Conservation (phyloP, 2,329 filamentous ascomycete genomes). For the Cladosporium sp. region DNA sequence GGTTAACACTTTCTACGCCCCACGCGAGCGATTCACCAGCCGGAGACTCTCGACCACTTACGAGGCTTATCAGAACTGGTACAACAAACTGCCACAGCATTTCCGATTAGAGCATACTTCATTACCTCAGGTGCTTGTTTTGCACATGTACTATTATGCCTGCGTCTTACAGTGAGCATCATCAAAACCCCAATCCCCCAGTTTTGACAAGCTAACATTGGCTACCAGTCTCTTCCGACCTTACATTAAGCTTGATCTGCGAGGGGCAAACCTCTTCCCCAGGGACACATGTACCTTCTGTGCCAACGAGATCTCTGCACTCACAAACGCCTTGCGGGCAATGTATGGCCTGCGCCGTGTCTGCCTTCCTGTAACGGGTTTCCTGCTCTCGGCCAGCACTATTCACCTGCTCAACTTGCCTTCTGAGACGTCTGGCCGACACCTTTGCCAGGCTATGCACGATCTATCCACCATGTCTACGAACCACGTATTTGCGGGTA, state of each 20-base stretch:
- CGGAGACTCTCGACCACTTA: constrained; percentile 62
- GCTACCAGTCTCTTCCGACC: constrained; percentile 68
- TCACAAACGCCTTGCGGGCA: constrained; percentile 40
- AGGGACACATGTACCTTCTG: constrained; percentile 59
- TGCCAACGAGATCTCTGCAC: constrained; percentile 41
- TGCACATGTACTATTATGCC: constrained; percentile 40
- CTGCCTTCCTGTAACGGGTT: constrained; percentile 35
- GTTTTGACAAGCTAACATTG: constrained; percentile 38
- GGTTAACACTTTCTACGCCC: constrained; percentile 68
- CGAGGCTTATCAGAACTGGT: constrained; percentile 68
- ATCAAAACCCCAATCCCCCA: background rate
- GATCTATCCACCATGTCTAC: constrained; percentile 40
- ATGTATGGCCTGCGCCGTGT: constrained; percentile 42
- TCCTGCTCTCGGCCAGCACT: constrained; percentile 39
- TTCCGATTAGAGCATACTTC: constrained; percentile 64
- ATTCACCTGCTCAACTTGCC: constrained; percentile 45
- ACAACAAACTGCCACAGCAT: constrained; percentile 61
- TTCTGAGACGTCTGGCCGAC: constrained; percentile 31
- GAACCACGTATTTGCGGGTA: constrained; percentile 41
- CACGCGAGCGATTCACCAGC: constrained; percentile 61
- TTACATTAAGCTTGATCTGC: constrained; percentile 59
- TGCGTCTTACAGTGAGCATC: constrained; percentile 57
- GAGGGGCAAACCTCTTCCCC: constrained; percentile 58
- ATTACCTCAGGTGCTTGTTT: constrained; percentile 67
- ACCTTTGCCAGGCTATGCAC: constrained; percentile 40